These are phyloP conservation scores for Leptographium wingfieldii DNA, from an alignment of 2,329 filamentous ascomycete genomes.

Conservation along the genomic window DNA sequence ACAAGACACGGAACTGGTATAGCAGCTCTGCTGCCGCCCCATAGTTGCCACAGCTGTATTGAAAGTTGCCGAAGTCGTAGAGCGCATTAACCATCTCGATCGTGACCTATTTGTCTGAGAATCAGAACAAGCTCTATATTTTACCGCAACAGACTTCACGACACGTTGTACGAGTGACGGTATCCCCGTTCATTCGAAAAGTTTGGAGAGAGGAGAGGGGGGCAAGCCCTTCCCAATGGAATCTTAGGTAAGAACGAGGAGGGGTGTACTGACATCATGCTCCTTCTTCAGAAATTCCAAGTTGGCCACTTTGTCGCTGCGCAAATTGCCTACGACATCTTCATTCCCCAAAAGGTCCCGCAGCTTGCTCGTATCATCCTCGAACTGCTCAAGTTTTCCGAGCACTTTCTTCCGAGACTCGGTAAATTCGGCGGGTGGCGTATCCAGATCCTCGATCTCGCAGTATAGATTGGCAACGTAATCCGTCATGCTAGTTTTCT, in stretches of 20 bases:
- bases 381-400: constrained; percentile 66
- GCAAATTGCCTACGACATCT: constrained; percentile 78
- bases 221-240: no score
- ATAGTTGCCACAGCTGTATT: constrained; percentile 96
- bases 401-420: constrained; percentile 85
- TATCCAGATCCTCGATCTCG: constrained; percentile 69
- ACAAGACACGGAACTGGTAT: constrained; percentile 95
- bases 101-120: constrained; percentile 47
- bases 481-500: constrained; percentile 98
- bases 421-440: constrained; percentile 72
- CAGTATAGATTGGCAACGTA: constrained; percentile 88
- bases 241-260: not conserved
- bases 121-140: not conserved
- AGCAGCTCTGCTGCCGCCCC: constrained; percentile 79
- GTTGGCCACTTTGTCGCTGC: constrained; percentile 97
- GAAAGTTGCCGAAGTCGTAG: constrained; percentile 91
- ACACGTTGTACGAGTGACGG: no score
- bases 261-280: constrained; percentile 56
- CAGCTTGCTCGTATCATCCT: constrained; percentile 82
- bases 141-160: not conserved
- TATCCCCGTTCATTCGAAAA: no score
- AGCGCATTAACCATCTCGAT: constrained; percentile 92
- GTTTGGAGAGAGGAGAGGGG: not conserved
- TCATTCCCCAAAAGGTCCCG: constrained; percentile 76
- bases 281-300: constrained; percentile 96